Base-by-base conservation (phyloP, 345 rosid genomes). In the Eutrema yunnanense region DNA sequence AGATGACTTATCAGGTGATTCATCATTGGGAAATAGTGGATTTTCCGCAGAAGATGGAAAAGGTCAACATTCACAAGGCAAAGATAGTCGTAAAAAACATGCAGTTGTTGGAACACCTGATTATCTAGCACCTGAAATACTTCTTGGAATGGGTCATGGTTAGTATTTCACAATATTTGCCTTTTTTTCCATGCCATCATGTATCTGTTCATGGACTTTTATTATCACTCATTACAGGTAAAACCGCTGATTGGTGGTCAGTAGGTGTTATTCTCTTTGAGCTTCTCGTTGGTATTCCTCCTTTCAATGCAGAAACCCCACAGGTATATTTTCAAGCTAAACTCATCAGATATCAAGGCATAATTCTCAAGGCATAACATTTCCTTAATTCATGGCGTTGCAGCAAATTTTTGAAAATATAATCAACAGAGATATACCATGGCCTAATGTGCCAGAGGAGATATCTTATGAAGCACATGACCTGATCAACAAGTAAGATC, bases 221-320 rank as follows among this genome's bases (percentile, higher is more conserved):
- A 58, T 16, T 29, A 59, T 42, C 56, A 40, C 46, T 62, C 71
- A 62, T 70, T 78, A 62, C 65, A 95, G 98, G 94, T 77, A 86
- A 84, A 80, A 90, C 98, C 56, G 97, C 99, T 48, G 99, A 95
- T 82, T 92, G 99, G 99, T 95, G 99, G 99, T 95, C 99, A 43
- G 94, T 92, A 26, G 99, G 99, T 46, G 70, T 95, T 56, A 88
- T 92, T 81, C 96, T 92, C 49, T 95, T 84, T 80, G 98, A 95
- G 85, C 42, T 95, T 81, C 90, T 95, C 40, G 94, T 92, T 7
- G 98, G 99, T 38, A 78, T 92, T 44, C 98, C 99, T 43, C 98
- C 98, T 60, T 95, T 95, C 82, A 92, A 92, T 82, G 98, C 98
- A 65, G 88, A 82, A 82, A 81, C 85, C 73, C 96, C 98, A 52